phyloP scores from a whole-genome alignment of 1,139 yeast genomes.

The Yamadazyma buinensis region DNA sequence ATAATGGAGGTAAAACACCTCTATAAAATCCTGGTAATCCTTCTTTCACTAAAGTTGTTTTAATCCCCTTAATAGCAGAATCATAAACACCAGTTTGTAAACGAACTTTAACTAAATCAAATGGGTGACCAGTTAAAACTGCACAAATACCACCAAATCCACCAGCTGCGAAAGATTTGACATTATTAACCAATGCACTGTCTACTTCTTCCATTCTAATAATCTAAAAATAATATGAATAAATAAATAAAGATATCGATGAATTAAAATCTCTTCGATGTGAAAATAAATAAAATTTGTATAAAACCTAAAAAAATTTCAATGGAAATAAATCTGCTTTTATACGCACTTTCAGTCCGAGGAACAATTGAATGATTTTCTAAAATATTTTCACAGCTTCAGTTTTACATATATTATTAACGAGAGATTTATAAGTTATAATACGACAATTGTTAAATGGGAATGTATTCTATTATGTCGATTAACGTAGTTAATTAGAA shows the following conservation, averaged over 20 bases:
- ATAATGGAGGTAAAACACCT: conserved; percentile 84
- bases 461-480: no score
- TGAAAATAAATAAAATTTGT: not conserved
- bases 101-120: conserved; percentile 88
- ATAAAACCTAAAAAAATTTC: no score
- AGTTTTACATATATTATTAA: no score
- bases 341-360: conserved; percentile 2
- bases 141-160: conserved; percentile 59
- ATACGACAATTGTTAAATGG: no score
- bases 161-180: conserved; percentile 86
- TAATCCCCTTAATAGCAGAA: conserved; percentile 63
- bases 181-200: conserved; percentile 44
- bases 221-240: conserved; percentile 1
- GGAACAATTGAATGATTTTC: no score
- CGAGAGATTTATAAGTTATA: no score
- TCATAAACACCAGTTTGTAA: conserved; percentile 72
- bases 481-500: no score
- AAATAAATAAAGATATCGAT: not conserved
- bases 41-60: conserved; percentile 63
- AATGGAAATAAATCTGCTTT: no score
- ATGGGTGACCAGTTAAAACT: conserved; percentile 92
- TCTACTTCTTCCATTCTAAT: conserved; percentile 44
- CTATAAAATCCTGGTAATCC: conserved; percentile 79
- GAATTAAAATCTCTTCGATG: no score
- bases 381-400: no score